Evolutionary conservation across 2,329 filamentous ascomycete species (phyloP), one percentile per base, ranked within the genome.

Genomic region (Botryosphaeria dothidea): DNA sequence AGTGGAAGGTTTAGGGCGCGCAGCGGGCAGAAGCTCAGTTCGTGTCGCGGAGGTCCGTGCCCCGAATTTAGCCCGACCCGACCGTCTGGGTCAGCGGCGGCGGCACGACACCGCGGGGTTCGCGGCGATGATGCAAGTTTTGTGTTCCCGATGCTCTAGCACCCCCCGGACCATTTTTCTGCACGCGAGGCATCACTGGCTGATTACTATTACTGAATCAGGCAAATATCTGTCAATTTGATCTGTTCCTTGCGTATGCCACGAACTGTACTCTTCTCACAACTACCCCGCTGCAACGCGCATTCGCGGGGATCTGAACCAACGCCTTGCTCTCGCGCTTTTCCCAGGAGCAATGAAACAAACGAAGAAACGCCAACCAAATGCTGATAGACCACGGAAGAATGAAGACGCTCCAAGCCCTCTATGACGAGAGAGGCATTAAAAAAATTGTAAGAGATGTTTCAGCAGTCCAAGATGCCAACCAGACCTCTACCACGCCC

Each of bases 401-500:
- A 48, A 36, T 13, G 17, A 19, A 48, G 46, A 38, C 34, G 25
- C 48, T 45, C 48, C 49, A 17, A 41, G 49, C n/a, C 25, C 36
- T 38, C 29, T 31, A 6, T 13, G 6, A 2, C 4, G 17, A 23
- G 38, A 29, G 29, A 27, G 21, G 34, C 54, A n/a, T n/a, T 65
- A 51, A 29, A 51, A 51, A 49, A 54, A 31, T 15, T 38, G 45
- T 41, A 49, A 31, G 19, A 11, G 21, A 25, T 38, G 11, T n/a
- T 41, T 13, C 43, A 41, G 38, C 38, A 17, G 38, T 17, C 6
- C 38, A 17, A 34, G 31, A 38, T 9, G 19, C 31, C 13, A 36
- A 25, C 15, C 29, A 15, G 27, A 5, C 41, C 15, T 41, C 65
- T 64, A 73, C 66, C 68, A 71, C n/a, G 80, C 82, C 82, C 82